Percentiles rank a stretch among this genome's conserved stretches.
Evolutionary conservation across 805 yeast genomes (phyloP).

Genomic region (Lipomyces mesembrius): DNA sequence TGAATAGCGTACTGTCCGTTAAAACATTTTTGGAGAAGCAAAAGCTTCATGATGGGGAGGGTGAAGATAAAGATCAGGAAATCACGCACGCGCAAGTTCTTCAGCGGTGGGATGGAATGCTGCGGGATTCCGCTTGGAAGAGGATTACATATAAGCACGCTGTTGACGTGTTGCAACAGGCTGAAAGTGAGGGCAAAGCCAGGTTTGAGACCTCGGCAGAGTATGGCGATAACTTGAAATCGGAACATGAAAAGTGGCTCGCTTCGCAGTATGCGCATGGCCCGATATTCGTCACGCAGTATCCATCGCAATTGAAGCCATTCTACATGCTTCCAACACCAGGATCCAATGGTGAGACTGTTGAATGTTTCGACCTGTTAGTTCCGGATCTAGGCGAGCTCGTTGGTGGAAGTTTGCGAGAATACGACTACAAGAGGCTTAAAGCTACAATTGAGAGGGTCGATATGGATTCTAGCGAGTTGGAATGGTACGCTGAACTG

Average conservation of each 20-base stretch:
- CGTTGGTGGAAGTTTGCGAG: constrained; percentile 93
- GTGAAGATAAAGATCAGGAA: constrained; percentile 25
- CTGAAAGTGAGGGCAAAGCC: constrained; percentile 45
- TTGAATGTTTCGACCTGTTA: constrained; percentile 85
- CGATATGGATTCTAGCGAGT: constrained; percentile 58
- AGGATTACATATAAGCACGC: constrained; percentile 79
- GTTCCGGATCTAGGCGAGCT: constrained; percentile 93
- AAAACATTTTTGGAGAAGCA: constrained; percentile 19
- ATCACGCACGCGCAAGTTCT: constrained; percentile 42
- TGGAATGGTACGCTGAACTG: constrained; percentile 81
- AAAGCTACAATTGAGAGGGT: constrained; percentile 55
- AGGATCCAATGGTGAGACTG: constrained; percentile 55
- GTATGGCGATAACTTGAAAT: constrained; percentile 76
- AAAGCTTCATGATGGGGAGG: constrained; percentile 3
- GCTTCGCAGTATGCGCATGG: constrained; percentile 67
- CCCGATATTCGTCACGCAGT: constrained; percentile 89
- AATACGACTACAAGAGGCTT: constrained; percentile 60
- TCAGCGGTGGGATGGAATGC: constrained; percentile 65
- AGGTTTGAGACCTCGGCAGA: constrained; percentile 52
- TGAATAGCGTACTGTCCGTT: constrained; percentile 16
- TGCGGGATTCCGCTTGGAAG: constrained; percentile 58
- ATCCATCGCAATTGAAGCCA: constrained; percentile 79
- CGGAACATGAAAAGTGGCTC: constrained; percentile 91
- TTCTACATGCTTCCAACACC: constrained; percentile 80
- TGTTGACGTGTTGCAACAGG: constrained; percentile 54